Evolutionary conservation across 2,329 filamentous ascomycete genomes (phyloP), one percentile per base, ranked within the genome.

Genomic region (Neurospora crassa): DNA sequence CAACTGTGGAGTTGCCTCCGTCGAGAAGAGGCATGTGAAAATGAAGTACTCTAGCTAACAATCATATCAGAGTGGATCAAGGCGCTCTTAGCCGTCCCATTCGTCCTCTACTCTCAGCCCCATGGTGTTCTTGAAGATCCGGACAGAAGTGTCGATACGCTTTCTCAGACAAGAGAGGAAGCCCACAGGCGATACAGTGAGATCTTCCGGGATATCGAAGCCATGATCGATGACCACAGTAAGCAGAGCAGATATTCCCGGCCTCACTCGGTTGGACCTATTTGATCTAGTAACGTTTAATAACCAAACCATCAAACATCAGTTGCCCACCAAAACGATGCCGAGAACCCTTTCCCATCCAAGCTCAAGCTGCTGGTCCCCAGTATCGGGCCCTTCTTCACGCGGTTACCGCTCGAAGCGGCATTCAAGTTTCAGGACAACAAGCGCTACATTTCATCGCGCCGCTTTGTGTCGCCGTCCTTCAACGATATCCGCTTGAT

Each of bases 401-500:
- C 95, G 0, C 87, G 91, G 5, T 84, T 98, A 3, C 91, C 92
- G 2, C 88, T 98, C 10, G 93, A 95, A 78, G 92, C 94, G 68
- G 95, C 95, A 7, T 98, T 98, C 83, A 90, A 90, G 75, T 95
- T 92, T 81, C 96, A 98, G 81, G 96, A 99, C 80, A 83, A 86
- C 72, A 90, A 90, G 74, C 90, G 96, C 7, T 92, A 91, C 80
- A 99, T 99, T 77, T 97, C 93, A 40, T 93, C 91, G 1, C 88
- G 96, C 34, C 90, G 96, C 73, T 98, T 97, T 79, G 96, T 99
- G 1, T 92, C 95, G 0, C 96, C 96, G 0, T 97, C 93, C 1
- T 99, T 99, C 86, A 99, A 99, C 82, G 96, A 99, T 79, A 90
- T 99, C 72, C 90, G 96, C 2, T 86, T 97, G 34, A 91, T 97